Percentiles rank a stretch among this genome's conserved stretches.
These are phyloP conservation scores for Saraca asoca DNA, from an alignment of 331 rosid species.

Conservation along the genomic window DNA sequence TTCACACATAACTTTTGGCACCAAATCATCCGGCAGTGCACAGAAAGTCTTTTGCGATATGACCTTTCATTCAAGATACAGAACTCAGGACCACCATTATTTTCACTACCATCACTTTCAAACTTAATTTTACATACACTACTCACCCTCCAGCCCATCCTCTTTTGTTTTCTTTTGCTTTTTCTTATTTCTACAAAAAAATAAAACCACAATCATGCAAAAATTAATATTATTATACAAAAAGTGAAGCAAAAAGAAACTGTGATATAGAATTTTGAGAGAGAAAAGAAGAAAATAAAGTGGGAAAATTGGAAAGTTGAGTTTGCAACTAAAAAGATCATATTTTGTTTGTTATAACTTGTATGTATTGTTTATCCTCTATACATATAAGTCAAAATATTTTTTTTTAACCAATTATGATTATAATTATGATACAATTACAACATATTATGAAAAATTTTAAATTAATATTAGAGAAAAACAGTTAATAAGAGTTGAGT, in stretches of 20 bases:
- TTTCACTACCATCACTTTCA: conserved; percentile 28
- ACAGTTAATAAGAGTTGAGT: too few species aligned
- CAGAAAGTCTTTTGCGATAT: conserved; percentile 30
- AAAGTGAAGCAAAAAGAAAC: conserved; percentile 12
- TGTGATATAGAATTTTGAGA: neutral
- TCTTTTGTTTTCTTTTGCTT: conserved; percentile 4
- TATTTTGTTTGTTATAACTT: neutral
- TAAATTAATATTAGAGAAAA: too few species aligned
- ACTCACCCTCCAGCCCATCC: neutral
- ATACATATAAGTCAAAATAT: neutral
- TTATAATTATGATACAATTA: too few species aligned
- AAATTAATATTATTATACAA: neutral
- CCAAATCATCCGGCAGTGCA: conserved; percentile 37
- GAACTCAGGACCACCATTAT: conserved; percentile 27
- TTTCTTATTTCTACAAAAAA: neutral
- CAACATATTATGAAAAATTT: too few species aligned
- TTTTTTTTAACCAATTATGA: too few species aligned
- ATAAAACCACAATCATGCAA: neutral
- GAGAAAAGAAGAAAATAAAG: too few species aligned
- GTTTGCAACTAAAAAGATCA: neutral
- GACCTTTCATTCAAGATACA: neutral
- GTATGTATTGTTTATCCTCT: neutral
- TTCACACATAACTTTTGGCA: conserved; percentile 30
- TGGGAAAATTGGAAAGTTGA: neutral
- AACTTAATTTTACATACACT: neutral